Evolutionary conservation across 208 protist species (phyloP), one percentile per base, ranked within the genome.

Genomic region (Trichomonas vaginalis): DNA sequence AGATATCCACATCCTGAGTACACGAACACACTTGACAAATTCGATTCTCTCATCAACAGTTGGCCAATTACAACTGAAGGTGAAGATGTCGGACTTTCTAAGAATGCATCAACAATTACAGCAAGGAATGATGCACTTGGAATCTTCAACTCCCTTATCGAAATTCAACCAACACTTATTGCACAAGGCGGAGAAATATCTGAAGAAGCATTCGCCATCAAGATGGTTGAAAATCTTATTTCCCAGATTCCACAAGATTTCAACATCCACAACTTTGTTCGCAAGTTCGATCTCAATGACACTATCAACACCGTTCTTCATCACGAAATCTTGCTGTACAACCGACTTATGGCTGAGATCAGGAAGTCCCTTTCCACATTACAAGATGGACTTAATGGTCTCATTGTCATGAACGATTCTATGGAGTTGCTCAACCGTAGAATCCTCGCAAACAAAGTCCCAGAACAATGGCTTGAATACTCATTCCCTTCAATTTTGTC

Each of bases 401-500:
- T 98, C 83, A 96, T 98, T 37, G 97, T 97, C 8, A 98, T 98
- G 47, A 96, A 97, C 0, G 96, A 97, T 51, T 21, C 92, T 15
- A 98, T 98, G 97, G 97, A 98, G 70, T 15, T 47, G 4, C 80
- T 98, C 23, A 97, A 98, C 79, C 62, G 96, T 39, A 70, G 95
- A 8, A 87, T 98, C 39, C 97, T 96, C n/a, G 56, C 95, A 49
- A 96, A 98, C 42, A 97, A 98, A 96, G 97, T 99, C 96, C 99
- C 99, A 83, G 97, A 97, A 35, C 97, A 96, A 88, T 99, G 99
- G 99, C 96, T 97, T 37, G 97, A 97, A 12, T 98, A 99, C 45
- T 98, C 98, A 37, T 99, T 99, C 97, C 98, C 99, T 96, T 99
- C 98, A 32, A 97, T 98, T 96, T 97, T 98, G 92, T 97, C 97